Evolutionary conservation across 495 filamentous ascomycete species (phyloP), one percentile per base, ranked within the genome.

Genomic region (Chaetomium fimeti): DNA sequence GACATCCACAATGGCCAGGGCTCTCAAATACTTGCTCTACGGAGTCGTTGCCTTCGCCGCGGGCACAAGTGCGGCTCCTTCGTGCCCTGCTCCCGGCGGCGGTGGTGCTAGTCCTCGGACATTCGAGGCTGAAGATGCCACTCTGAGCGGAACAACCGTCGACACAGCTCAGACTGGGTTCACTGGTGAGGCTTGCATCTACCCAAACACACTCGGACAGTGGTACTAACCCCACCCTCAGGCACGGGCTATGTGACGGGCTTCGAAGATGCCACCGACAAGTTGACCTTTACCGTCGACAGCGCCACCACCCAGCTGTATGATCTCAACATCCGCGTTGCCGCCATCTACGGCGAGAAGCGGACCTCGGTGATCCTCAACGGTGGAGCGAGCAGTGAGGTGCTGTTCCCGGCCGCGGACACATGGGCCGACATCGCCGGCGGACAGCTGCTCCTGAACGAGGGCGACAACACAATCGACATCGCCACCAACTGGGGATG

Each of bases 401-500:
- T 82, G 12, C 70, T 59, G 42, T 69, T 82, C 52, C 63, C 72
- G 2, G 72, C 71, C 9, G 65, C 67, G 25, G 57, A 61, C 0
- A 55, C 63, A 0, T 82, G 74, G 61, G 36, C 65, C 28, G 66
- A 63, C 40, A 71, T 72, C n/a, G 29, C 71, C 18, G 79, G 69
- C 18, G 79, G 79, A 18, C 79, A 82, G 59, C 65, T 79, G 15
- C 65, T 82, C 11, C 65, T 82, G 27, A 75, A 78, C 20, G 71
- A 72, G 20, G 79, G 79, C 2, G 15, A 60, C 27, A 81, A 82
- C 61, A 80, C 77, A 0, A 73, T 82, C 57, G 67, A 77, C 25
- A 70, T 82, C 15, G 72, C 75, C 57, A 77, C 60, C 70, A 81
- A 82, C 72, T 82, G 79, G 79, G 79, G 76, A 40, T 81, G 74